phyloP scores from a whole-genome alignment of 2,329 filamentous ascomycete species.

The Colletotrichum simmondsii region DNA sequence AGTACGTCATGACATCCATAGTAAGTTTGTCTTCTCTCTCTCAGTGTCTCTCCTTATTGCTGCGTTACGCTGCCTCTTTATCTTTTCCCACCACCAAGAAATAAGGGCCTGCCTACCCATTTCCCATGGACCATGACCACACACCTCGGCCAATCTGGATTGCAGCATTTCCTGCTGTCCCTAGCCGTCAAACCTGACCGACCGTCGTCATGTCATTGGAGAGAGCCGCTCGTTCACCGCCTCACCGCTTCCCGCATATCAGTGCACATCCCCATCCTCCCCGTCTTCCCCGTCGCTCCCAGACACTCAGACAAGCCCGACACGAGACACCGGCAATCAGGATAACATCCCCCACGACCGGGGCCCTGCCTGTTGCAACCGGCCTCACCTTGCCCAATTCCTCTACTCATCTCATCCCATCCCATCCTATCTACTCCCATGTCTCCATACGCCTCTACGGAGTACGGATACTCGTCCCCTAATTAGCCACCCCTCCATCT shows the following conservation, averaged over 20 bases:
- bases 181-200: slow-evolving; percentile 16
- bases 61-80: neutral
- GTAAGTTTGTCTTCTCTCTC: slow-evolving; percentile 38
- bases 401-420: slow-evolving; percentile 14
- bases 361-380: slow-evolving; percentile 31
- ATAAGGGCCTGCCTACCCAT: neutral
- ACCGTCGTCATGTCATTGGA: slow-evolving; percentile 26
- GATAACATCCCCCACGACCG: slow-evolving; percentile 29
- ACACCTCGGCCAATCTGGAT: slow-evolving; percentile 27
- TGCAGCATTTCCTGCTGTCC: slow-evolving; percentile 25
- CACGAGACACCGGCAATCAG: slow-evolving; percentile 34
- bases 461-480: slow-evolving; percentile 17
- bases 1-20: slow-evolving; percentile 46
- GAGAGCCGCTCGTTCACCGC: slow-evolving; percentile 35
- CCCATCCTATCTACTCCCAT: neutral
- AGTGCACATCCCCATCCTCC: slow-evolving; percentile 31
- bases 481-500: slow-evolving; percentile 23
- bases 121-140: neutral
- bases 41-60: neutral
- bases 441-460: slow-evolving; percentile 5
- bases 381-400: slow-evolving; percentile 31
- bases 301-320: slow-evolving; percentile 29
- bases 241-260: slow-evolving; percentile 35
- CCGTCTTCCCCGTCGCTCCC: slow-evolving; percentile 28
- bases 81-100: neutral